Conservation (phyloP, 129 eudicot species). For the Artemisia tridentata region DNA sequence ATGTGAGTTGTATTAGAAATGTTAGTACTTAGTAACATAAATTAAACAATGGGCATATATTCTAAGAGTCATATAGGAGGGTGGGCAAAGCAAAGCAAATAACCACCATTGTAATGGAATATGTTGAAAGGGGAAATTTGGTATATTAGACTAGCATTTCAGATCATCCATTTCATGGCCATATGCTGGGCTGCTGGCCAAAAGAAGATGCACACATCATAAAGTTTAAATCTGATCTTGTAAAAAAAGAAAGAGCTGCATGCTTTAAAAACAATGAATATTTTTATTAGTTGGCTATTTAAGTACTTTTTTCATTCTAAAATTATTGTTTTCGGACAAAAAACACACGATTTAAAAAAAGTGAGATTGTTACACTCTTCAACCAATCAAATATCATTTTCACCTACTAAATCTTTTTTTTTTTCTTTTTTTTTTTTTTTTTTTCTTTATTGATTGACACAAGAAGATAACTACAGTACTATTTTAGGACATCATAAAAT, state of each 20-base stretch:
- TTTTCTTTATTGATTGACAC: too few relatives aligned
- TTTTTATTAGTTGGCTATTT: too few relatives aligned
- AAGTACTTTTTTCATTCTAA: too few relatives aligned
- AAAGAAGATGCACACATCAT: conserved; percentile 1
- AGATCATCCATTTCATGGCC: conserved; percentile 32
- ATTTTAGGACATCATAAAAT: too few relatives aligned
- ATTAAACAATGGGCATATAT: conserved; percentile 26
- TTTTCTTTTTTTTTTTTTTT: too few relatives aligned
- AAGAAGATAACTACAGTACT: too few relatives aligned
- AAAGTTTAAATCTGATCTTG: conserved; percentile 18
- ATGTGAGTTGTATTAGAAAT: background rate
- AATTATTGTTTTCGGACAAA: too few relatives aligned
- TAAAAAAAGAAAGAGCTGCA: background rate
- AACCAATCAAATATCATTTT: too few relatives aligned
- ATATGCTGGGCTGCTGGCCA: conserved; percentile 26
- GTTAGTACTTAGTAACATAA: background rate
- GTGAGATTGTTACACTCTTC: too few relatives aligned
- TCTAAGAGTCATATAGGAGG: conserved; percentile 28
- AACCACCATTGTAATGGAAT: conserved; percentile 43
- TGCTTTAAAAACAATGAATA: background rate
- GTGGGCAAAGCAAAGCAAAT: conserved; percentile 33
- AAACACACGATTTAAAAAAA: too few relatives aligned
- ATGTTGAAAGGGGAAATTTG: conserved; percentile 20
- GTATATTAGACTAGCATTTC: conserved; percentile 36
- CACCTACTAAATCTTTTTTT: too few relatives aligned